Conservation (phyloP, 2,329 filamentous ascomycete species). For the Zalaria obscura region DNA sequence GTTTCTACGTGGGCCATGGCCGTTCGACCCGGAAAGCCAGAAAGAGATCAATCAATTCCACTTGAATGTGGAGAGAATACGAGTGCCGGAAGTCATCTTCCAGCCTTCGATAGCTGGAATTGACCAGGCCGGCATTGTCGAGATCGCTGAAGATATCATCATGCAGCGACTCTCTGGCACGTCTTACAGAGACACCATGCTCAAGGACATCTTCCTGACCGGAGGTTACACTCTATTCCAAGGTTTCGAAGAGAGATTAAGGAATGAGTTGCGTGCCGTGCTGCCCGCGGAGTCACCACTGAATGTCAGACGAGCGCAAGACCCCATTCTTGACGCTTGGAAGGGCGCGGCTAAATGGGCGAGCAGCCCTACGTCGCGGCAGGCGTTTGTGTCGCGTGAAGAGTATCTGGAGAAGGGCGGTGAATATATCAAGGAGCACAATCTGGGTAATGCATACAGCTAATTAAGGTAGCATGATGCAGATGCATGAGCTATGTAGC, state of each 20-base stretch:
- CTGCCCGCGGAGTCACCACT: constrained; percentile 56
- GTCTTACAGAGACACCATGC: constrained; percentile 49
- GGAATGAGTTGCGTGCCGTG: constrained; percentile 56
- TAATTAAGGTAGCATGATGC: no score
- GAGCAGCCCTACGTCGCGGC: constrained; percentile 39
- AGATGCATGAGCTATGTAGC: no score
- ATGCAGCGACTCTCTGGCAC: constrained; percentile 57
- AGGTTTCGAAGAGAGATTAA: constrained; percentile 72
- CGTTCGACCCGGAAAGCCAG: constrained; percentile 68
- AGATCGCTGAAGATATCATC: constrained; percentile 82
- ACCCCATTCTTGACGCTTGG: constrained; percentile 82
- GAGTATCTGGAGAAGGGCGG: constrained; percentile 87
- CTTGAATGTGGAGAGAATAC: constrained; percentile 90
- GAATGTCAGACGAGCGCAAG: constrained; percentile 55
- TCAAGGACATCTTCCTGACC: constrained; percentile 82
- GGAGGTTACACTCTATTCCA: constrained; percentile 83
- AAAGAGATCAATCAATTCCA: constrained; percentile 78
- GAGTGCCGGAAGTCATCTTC: constrained; percentile 86
- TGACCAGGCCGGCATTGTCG: constrained; percentile 84
- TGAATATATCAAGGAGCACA: constrained; percentile 70
- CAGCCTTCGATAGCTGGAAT: constrained; percentile 82
- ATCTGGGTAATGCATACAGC: constrained; percentile 24
- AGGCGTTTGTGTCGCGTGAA: constrained; percentile 56
- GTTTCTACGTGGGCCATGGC: constrained; percentile 75
- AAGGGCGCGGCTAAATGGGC: constrained; percentile 83